phyloP scores from a whole-genome alignment of 164 flowering plant genomes.

The Vitis vinifera region ASM3070453v1 NC_081820.1:19759001-19759500 shows the following conservation, averaged over 20 bases:
- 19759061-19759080: too few relatives aligned
- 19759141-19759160: too few relatives aligned
- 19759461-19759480: neutral
- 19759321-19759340: conserved; percentile 61
- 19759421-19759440: neutral
- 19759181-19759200: neutral
- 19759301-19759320: conserved; percentile 84
- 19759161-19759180: too few relatives aligned
- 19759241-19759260: conserved; percentile 69
- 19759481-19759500: neutral
- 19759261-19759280: conserved; percentile 68
- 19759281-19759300: conserved; percentile 97
- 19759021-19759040: too few relatives aligned
- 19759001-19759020: too few relatives aligned
- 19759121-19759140: too few relatives aligned
- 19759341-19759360: conserved; percentile 55
- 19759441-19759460: too few relatives aligned
- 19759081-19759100: too few relatives aligned
- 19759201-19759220: neutral
- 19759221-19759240: conserved; percentile 25
- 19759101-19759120: too few relatives aligned
- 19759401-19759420: neutral
- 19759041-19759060: too few relatives aligned
- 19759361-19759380: neutral
- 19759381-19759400: neutral